Evolutionary conservation across 495 filamentous ascomycete species (phyloP).

Genomic region (Aspergillus leporis): DNA sequence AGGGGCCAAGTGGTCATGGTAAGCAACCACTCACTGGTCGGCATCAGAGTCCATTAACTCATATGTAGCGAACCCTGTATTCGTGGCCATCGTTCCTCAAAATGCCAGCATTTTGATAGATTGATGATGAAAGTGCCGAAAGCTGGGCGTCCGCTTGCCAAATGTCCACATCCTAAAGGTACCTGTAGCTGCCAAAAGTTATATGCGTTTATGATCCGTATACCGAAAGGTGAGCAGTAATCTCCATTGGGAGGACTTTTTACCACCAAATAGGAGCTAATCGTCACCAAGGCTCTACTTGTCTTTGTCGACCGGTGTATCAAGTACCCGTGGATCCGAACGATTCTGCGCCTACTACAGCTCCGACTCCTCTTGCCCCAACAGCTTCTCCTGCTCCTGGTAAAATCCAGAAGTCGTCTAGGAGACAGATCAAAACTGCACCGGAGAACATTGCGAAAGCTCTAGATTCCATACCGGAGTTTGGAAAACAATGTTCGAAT

Average conservation of each 20-base stretch:
- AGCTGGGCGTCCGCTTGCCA: conserved; percentile 74
- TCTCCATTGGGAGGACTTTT: neutral
- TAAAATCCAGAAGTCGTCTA: conserved; percentile 33
- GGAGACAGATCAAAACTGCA: conserved; percentile 25
- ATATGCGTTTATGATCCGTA: conserved; percentile 53
- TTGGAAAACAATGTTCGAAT: conserved; percentile 16
- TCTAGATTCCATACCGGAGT: conserved; percentile 24
- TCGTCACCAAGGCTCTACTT: conserved; percentile 31
- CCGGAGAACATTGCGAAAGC: conserved; percentile 33
- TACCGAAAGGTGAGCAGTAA: conserved; percentile 43
- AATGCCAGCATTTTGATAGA: conserved; percentile 74
- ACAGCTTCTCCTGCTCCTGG: conserved; percentile 18
- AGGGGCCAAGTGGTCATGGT: conserved; percentile 56
- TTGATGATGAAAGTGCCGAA: conserved; percentile 78
- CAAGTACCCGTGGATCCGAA: conserved; percentile 30
- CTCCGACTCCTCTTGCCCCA: conserved; percentile 15
- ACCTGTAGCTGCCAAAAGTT: conserved; percentile 57
- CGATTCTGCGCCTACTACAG: conserved; percentile 17
- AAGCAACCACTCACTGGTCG: conserved; percentile 11
- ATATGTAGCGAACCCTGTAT: conserved; percentile 73
- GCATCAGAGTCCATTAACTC: neutral
- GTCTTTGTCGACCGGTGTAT: conserved; percentile 45
- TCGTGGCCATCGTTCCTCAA: conserved; percentile 81
- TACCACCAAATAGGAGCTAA: conserved; percentile 11
- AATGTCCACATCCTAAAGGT: conserved; percentile 71